Evolutionary conservation across 257 asterid genomes (phyloP).

Genomic region (Striga asiatica): DNA sequence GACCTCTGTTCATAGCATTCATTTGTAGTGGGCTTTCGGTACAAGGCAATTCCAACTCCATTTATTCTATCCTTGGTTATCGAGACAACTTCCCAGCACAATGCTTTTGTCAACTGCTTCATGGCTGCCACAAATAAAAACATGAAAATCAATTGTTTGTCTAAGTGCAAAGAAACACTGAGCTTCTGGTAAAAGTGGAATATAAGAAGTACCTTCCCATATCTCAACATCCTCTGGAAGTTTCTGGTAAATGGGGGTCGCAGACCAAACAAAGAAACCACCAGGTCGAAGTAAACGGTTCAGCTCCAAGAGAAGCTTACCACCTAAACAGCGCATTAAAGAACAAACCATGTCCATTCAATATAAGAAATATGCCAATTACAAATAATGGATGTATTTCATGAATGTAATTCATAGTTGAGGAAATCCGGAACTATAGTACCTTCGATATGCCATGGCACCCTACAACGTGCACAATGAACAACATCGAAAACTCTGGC

Average conservation of each 20-base stretch:
- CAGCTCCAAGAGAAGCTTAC: slow-evolving; percentile 90
- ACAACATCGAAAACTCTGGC: slow-evolving; percentile 50
- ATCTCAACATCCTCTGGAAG: slow-evolving; percentile 76
- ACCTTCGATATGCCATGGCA: slow-evolving; percentile 99
- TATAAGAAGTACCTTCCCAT: slow-evolving; percentile 68
- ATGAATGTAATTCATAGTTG: too few species aligned
- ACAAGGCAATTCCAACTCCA: slow-evolving; percentile 72
- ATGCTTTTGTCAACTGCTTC: slow-evolving; percentile 70
- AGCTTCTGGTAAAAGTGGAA: not conserved
- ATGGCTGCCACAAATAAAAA: slow-evolving; percentile 45
- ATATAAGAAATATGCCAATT: too few species aligned
- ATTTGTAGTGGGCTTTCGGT: slow-evolving; percentile 65
- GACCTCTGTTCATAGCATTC: slow-evolving; percentile 89
- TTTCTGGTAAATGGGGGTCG: slow-evolving; percentile 91
- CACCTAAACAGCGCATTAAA: slow-evolving; percentile 40
- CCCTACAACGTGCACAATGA: slow-evolving; percentile 86
- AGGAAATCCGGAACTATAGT: too few species aligned
- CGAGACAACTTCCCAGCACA: slow-evolving; percentile 88
- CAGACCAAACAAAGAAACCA: slow-evolving; percentile 98
- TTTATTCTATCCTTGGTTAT: slow-evolving; percentile 61
- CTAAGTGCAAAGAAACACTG: slow-evolving; percentile 1
- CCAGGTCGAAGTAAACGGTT: slow-evolving; percentile 93
- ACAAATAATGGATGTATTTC: too few species aligned
- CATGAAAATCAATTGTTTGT: slow-evolving; percentile 14
- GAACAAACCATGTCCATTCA: not conserved